Base-by-base conservation (phyloP, 2,329 filamentous ascomycete species). In the Ascocoryne sarcoides region DNA sequence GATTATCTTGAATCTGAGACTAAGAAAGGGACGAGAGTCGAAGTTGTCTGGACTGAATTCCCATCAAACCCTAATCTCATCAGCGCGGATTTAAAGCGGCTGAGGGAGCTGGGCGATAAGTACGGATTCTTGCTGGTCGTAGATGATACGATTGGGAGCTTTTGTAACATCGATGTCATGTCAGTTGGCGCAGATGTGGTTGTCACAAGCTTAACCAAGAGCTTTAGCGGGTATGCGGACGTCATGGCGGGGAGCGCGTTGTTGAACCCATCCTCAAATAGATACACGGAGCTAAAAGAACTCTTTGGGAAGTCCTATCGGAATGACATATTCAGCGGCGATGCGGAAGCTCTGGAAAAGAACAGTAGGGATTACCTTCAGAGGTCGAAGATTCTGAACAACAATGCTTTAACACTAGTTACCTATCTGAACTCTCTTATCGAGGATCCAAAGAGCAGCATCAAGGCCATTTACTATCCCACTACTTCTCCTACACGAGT, bases 171-270 rank as follows among this genome's bases (percentile, higher is more conserved):
- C 15, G 60, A 78, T 51, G 55, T 79, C 23, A 54, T 75, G 1
- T 23, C 19, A 3, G 48, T 57, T 4, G 58, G 63, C 0, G 65
- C 67, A 2, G 73, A 79, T 47, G 54, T 75, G 0, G 45, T 79
- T 20, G 48, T 73, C 12, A 69, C 69, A 0, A 71, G 66, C 17
- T 60, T 77, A 12, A 77, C 73, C n/a, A 79, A 79, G 55, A 65
- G 66, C 2, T 78, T 80, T 51, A 73, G 62, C 44, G 76, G 76
- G 12, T 68, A 68, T 44, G 65, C 71, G 16, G 66, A 79, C 52
- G 68, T 71, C 35, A 68, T 77, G 61, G 72, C 61, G 23, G 74
- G 68, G n/a, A 68, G 65, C 37, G 49, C 65, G 14, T 62, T 69
- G 30, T 60, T 76, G 30, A 73, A 72, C 50, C 70, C 70, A 0